Evolutionary conservation across 2,329 filamentous ascomycete species (phyloP).

Genomic region (Sporothrix mexicana): DNA sequence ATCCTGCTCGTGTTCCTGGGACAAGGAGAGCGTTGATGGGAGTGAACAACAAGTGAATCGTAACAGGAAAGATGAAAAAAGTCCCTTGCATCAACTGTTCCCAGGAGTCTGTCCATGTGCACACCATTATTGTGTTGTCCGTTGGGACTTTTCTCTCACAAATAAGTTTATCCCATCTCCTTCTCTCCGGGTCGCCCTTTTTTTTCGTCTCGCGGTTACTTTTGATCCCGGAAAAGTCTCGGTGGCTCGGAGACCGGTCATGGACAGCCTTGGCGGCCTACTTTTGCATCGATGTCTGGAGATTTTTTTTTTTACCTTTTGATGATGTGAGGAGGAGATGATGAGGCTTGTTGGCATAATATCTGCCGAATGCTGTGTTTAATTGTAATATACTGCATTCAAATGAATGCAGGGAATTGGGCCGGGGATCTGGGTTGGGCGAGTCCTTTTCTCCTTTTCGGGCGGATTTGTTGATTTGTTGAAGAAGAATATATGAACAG

Average conservation of each 20-base stretch:
- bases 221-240: background rate
- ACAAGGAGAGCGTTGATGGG: background rate
- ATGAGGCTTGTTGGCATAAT: background rate
- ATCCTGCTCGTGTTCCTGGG: background rate
- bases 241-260: background rate
- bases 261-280: too few species aligned
- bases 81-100: too few species aligned
- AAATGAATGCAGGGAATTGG: background rate
- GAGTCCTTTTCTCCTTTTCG: background rate
- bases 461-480: background rate
- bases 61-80: background rate
- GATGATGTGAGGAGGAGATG: too few species aligned
- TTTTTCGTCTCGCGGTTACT: background rate
- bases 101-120: too few species aligned
- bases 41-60: too few species aligned
- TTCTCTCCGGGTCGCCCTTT: background rate
- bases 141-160: too few species aligned
- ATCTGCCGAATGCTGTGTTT: background rate
- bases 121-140: too few species aligned
- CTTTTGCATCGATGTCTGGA: background rate
- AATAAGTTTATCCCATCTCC: background rate
- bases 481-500: background rate
- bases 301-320: too few species aligned
- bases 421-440: background rate
- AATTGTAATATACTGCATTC: background rate